Evolutionary conservation across 192 early-diverging fungal genomes (phyloP).

Genomic region (Kappamyces sp.): DNA sequence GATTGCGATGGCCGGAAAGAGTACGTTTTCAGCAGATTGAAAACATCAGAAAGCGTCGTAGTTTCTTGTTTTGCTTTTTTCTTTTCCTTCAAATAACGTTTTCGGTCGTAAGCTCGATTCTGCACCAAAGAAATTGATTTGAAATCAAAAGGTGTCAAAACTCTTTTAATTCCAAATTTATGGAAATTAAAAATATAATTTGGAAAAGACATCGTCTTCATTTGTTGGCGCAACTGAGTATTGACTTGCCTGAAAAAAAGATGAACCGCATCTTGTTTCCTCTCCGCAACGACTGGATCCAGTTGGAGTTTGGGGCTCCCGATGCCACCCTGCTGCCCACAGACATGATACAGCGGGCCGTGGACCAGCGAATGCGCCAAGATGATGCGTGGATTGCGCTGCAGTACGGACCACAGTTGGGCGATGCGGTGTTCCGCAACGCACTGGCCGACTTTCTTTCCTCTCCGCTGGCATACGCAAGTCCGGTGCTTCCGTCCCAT

Average conservation of each 20-base stretch:
- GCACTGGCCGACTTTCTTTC: constrained; percentile 31
- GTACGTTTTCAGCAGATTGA: too few species aligned
- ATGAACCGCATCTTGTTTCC: constrained; percentile 4
- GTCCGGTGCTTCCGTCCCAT: constrained; percentile 5
- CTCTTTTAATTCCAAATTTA: too few species aligned
- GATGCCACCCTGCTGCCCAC: constrained; percentile 26
- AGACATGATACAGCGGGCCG: constrained; percentile 1
- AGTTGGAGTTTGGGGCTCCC: constrained; percentile 39
- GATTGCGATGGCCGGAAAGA: neutral
- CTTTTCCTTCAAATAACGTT: constrained; percentile 39
- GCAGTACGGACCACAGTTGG: constrained; percentile 35
- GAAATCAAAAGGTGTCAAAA: too few species aligned
- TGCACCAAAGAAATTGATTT: too few species aligned
- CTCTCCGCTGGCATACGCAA: constrained; percentile 19
- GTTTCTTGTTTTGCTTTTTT: constrained; percentile 31
- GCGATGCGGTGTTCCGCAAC: constrained; percentile 18
- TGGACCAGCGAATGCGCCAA: neutral
- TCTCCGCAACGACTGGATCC: constrained; percentile 20
- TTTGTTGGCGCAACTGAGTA: too few species aligned
- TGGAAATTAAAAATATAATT: too few species aligned
- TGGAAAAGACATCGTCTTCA: too few species aligned
- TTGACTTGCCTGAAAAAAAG: too few species aligned
- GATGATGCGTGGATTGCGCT: constrained; percentile 19
- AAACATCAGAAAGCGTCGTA: too few species aligned
- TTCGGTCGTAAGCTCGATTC: constrained; percentile 34